These are phyloP conservation scores for Pythium aquatile DNA, from an alignment of 352 stramenopile genomes.

Conservation along the genomic window DNA sequence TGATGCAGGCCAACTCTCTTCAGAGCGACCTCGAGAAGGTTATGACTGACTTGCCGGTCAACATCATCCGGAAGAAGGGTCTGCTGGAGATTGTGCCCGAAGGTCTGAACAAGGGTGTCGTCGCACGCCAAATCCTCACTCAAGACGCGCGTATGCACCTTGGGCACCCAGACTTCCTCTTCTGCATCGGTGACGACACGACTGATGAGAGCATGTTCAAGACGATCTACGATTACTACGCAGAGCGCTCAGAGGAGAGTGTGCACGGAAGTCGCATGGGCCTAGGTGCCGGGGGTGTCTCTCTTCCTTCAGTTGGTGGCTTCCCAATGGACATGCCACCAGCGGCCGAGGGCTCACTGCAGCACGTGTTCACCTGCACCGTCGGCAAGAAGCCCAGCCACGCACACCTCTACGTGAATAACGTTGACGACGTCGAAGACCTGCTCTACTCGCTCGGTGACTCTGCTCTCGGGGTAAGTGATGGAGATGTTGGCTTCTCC, in stretches of 20 bases:
- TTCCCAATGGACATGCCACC: conserved; percentile 26
- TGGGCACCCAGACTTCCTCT: conserved; percentile 93
- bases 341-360: conserved; percentile 48
- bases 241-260: conserved; percentile 80
- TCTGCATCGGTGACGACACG: conserved; percentile 97
- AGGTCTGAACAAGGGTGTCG: conserved; percentile 95
- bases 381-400: conserved; percentile 92
- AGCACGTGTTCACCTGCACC: conserved; percentile 90
- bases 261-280: conserved; percentile 46
- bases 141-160: conserved; percentile 75
- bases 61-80: conserved; percentile 87
- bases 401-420: conserved; percentile 89
- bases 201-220: conserved; percentile 99
- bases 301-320: not conserved
- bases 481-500: not conserved
- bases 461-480: conserved; percentile 14
- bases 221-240: conserved; percentile 90
- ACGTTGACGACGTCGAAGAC: conserved; percentile 84
- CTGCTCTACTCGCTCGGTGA: conserved; percentile 64
- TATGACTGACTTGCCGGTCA: conserved; percentile 67
- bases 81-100: conserved; percentile 95
- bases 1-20: conserved; percentile 94
- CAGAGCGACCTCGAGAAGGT: conserved; percentile 82
- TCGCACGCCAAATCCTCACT: conserved; percentile 94
- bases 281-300: conserved; percentile 19